Conservation (phyloP, 176 grass and related monocot genomes). For the Musa troglodytarum region DNA sequence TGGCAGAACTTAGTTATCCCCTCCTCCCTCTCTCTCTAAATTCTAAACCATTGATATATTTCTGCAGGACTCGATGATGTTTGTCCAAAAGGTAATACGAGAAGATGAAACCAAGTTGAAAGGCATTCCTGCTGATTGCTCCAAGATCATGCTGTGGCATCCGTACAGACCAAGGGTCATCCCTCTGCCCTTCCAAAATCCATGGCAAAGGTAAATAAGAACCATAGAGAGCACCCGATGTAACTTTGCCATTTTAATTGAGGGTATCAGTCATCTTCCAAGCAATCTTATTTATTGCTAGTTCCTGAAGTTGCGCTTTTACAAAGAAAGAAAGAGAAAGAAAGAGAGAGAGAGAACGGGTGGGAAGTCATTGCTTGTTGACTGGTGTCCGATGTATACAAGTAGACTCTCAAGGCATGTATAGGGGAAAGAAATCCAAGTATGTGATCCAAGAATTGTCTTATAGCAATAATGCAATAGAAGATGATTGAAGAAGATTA, state of each 20-base stretch:
- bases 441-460: no score
- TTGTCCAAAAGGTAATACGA: slow-evolving; percentile 39
- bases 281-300: background rate
- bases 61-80: slow-evolving; percentile 46
- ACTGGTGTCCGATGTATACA: no score
- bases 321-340: background rate
- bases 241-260: background rate
- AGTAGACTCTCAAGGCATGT: no score
- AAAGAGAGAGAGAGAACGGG: no score
- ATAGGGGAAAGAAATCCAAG: no score
- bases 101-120: slow-evolving; percentile 50
- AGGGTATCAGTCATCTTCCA: background rate
- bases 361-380: no score
- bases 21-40: background rate
- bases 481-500: no score
- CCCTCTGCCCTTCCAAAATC: background rate
- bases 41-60: background rate
- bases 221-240: background rate
- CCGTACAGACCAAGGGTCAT: background rate
- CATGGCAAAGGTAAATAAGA: background rate
- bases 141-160: slow-evolving; percentile 46
- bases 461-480: no score
- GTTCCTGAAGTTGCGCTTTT: background rate
- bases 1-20: background rate
- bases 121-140: slow-evolving; percentile 44